phyloP scores from a whole-genome alignment of 2,329 filamentous ascomycete genomes.

The Stagonosporopsis cucurbitacearum region DNA sequence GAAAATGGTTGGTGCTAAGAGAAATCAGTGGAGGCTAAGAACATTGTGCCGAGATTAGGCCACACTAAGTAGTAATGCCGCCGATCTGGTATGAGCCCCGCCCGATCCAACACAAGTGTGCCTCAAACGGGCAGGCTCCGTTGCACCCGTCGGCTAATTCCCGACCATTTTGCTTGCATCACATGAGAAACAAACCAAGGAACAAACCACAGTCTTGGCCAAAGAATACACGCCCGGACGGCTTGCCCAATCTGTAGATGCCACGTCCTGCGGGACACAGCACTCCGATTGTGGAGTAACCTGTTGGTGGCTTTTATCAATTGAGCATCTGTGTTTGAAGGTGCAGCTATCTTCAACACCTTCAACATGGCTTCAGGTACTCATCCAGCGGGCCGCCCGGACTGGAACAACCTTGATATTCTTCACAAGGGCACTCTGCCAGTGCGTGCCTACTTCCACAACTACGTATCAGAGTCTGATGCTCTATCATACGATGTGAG shows the following conservation, averaged over 20 bases:
- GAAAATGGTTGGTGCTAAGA: conserved; percentile 13
- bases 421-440: conserved; percentile 66
- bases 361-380: conserved; percentile 30
- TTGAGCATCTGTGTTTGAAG: conserved; percentile 1
- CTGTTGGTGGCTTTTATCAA: conserved; percentile 12
- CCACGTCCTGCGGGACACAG: conserved; percentile 10
- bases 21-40: not conserved
- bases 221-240: conserved; percentile 21
- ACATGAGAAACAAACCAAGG: conserved; percentile 18
- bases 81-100: not conserved
- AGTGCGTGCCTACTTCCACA: conserved; percentile 63
- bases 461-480: conserved; percentile 58
- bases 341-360: conserved; percentile 2
- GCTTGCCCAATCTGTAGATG: conserved; percentile 30
- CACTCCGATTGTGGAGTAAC: conserved; percentile 15
- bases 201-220: conserved; percentile 20
- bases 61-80: conserved; percentile 13
- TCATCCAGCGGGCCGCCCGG: conserved; percentile 50
- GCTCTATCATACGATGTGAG: conserved; percentile 53
- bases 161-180: conserved; percentile 3
- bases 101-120: conserved; percentile 2
- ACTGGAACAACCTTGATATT: conserved; percentile 67
- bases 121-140: not conserved
- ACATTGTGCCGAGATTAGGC: conserved; percentile 11
- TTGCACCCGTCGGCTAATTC: conserved; percentile 11